Evolutionary conservation across 1,284 basidiomycete genomes (phyloP), one percentile per base, ranked within the genome.

Genomic region (Phylloboletellus chloephorus): DNA sequence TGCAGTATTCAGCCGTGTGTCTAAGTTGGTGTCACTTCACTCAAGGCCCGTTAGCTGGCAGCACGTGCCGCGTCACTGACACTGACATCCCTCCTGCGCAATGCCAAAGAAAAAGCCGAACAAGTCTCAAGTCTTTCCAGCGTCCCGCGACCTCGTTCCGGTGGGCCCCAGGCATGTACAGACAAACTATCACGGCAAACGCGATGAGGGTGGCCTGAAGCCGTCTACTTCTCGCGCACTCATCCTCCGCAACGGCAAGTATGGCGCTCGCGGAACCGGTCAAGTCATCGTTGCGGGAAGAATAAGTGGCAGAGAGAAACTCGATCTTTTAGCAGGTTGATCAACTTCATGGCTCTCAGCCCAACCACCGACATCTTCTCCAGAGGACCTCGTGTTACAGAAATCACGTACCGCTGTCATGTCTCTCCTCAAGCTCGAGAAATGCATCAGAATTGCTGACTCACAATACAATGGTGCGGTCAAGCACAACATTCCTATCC

Each of bases 261-360:
- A 82, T 60, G 83, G 79, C 4, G 68, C 79, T 21, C 72, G 71
- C 43, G 84, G 84, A 31, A 77, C 78, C 3, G 84, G 82, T 19
- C 82, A 86, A 59, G 20, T 85, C 28, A 57, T 78, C 33, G 59
- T 74, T 13, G 65, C 69, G 40, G 69, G 64, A 23, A 81, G 71
- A 54, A 73, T 86, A 51, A 77, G 72, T 43, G 84, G 84, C 1
- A 71, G 82, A 52, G 85, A 88, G 62, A 88, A 88, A 53, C 67
- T 88, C 20, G 82, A 86, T 55, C 69, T 88, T 20, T 64, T 88
- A 25, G 82, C 82, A 50, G 83, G 84, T 84, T 54, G 40, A 66
- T 63, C 5, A 25, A 17, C 13, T 13, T 42, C 37, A 9, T 43
- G 7, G 0, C 20, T 28, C 20, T 29, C 25, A 2, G 29, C 20